Evolutionary conservation across 2,329 filamentous ascomycete species (phyloP).

Genomic region (Mollisiaceae sp.): DNA sequence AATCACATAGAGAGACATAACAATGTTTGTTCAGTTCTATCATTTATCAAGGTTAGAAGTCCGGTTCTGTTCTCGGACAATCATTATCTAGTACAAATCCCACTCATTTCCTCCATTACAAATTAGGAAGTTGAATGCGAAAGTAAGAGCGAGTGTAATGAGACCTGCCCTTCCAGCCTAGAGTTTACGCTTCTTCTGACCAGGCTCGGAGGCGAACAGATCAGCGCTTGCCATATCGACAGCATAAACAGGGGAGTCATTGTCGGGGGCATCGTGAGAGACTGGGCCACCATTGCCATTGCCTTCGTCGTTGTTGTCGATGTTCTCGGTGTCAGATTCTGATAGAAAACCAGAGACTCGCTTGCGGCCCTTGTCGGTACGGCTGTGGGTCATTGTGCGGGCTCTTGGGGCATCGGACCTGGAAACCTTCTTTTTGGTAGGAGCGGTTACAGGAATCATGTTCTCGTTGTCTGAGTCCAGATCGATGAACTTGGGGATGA

Average conservation of each 20-base stretch:
- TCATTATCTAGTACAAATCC: neutral
- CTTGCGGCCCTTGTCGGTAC: neutral
- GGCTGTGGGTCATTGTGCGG: no score
- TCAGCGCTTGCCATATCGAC: neutral
- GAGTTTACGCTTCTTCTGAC: neutral
- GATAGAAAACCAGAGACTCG: neutral
- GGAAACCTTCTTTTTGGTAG: neutral
- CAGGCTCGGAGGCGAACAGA: neutral
- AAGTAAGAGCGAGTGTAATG: neutral
- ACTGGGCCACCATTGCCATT: no score
- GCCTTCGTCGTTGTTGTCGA: neutral
- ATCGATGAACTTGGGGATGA: neutral
- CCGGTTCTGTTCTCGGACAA: neutral
- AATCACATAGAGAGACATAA: neutral
- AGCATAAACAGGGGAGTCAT: neutral
- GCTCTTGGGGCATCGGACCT: neutral
- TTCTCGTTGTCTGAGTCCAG: neutral
- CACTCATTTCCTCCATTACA: no score
- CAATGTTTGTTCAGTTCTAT: neutral
- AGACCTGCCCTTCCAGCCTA: neutral
- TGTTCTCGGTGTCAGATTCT: neutral
- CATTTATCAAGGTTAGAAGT: neutral
- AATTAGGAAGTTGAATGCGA: no score
- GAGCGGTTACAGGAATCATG: neutral
- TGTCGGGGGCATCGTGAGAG: neutral